Conservation (phyloP, 2,329 filamentous ascomycete genomes). For the Lecanoromycetidae sp. region DNA sequence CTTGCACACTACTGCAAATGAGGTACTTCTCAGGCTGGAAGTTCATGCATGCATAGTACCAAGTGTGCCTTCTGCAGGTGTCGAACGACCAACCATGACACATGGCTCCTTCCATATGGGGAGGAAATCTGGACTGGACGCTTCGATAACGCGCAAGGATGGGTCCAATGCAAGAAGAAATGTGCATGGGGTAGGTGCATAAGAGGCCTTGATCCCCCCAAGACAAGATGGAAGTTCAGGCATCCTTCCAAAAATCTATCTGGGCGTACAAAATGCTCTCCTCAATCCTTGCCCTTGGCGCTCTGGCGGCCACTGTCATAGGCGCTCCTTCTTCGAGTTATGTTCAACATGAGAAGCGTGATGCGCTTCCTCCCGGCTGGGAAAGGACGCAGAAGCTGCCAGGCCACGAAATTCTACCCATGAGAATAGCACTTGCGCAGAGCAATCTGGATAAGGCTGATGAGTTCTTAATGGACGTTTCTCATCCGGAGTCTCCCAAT, state of each 20-base stretch:
- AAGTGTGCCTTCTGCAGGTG: background rate
- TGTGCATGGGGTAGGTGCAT: background rate
- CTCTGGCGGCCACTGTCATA: constrained; percentile 15
- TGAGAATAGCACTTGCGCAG: constrained; percentile 37
- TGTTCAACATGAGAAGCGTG: constrained; percentile 34
- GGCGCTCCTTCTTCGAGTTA: constrained; percentile 26
- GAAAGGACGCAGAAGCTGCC: constrained; percentile 28
- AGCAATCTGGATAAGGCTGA: constrained; percentile 34
- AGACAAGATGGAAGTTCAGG: no score
- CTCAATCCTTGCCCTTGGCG: constrained; percentile 10
- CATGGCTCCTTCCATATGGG: constrained; percentile 8
- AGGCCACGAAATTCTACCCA: constrained; percentile 28
- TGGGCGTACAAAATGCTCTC: constrained; percentile 12
- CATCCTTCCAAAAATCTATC: background rate
- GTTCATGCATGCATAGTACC: background rate
- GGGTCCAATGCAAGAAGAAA: no score
- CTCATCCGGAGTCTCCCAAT: constrained; percentile 31
- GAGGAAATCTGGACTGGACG: background rate
- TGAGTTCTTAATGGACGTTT: constrained; percentile 35
- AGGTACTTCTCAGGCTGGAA: background rate
- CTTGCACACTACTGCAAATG: background rate
- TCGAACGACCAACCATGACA: no score
- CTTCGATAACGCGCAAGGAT: background rate
- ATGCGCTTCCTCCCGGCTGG: constrained; percentile 26
- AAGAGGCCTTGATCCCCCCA: background rate